Percentiles rank a stretch among this genome's conserved stretches.
These are phyloP conservation scores for Populus alba DNA, from an alignment of 345 rosid species.

Conservation along the genomic window DNA sequence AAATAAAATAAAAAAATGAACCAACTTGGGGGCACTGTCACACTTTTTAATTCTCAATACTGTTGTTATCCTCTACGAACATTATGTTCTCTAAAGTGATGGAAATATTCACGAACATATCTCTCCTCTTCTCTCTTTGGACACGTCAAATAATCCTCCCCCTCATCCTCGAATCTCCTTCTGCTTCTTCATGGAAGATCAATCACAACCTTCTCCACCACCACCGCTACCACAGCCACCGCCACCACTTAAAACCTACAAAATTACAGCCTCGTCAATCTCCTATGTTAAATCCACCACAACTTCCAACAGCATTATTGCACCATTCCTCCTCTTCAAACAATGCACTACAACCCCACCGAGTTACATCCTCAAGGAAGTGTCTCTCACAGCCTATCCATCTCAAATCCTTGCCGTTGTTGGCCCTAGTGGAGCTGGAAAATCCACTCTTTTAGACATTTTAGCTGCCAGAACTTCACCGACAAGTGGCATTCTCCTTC, in stretches of 20 bases:
- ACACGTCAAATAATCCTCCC: background rate
- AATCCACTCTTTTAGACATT: slow-evolving; percentile 92
- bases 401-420: slow-evolving; percentile 88
- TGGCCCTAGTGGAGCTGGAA: slow-evolving; percentile 97
- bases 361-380: slow-evolving; percentile 54
- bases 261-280: slow-evolving; percentile 62
- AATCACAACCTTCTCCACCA: slow-evolving; percentile 17
- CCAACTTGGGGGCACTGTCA: background rate
- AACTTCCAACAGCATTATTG: slow-evolving; percentile 3
- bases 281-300: slow-evolving; percentile 55
- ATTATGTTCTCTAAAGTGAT: too few species aligned
- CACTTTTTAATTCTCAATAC: too few species aligned
- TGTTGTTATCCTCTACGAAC: too few species aligned
- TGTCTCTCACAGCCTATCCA: slow-evolving; percentile 73
- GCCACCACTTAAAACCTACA: slow-evolving; percentile 40
- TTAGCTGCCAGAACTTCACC: slow-evolving; percentile 80
- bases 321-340: slow-evolving; percentile 34
- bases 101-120: background rate
- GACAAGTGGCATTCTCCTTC: slow-evolving; percentile 58
- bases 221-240: slow-evolving; percentile 27
- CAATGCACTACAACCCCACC: slow-evolving; percentile 47
- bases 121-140: background rate
- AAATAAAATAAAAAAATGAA: too few species aligned
- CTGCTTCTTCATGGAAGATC: slow-evolving; percentile 44
- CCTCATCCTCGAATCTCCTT: background rate